Base-by-base conservation (phyloP, 2,329 filamentous ascomycete genomes). In the Neonectria coccinea region DNA sequence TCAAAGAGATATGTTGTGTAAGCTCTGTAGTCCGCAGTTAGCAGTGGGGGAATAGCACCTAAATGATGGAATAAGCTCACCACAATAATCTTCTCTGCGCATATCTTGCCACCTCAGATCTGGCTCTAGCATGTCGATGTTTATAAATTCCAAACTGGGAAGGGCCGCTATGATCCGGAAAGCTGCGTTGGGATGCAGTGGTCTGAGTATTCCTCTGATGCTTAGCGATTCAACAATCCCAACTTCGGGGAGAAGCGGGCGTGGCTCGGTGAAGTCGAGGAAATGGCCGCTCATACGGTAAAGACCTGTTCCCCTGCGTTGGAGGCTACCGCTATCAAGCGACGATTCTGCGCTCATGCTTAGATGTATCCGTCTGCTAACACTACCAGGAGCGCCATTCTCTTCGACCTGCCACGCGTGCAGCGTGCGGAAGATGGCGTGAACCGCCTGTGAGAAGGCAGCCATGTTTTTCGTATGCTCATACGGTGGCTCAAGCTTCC, bases 401-500 rank as follows among this genome's bases (percentile, higher is more conserved):
- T 45, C 20, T 4, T 45, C 42, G 42, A 20, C n/a, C 42, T 45
- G 42, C 42, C 42, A 45, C n/a, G 18, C 42, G 18, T 45, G 18
- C 5, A 45, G 42, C 2, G 8, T 45, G 42, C 44, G 18, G 31
- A 58, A 39, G 33, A 58, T 51, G 31, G 56, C 44, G 33, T 58
- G 45, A 20, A 51, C 56, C 14, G 56, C 56, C 22, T 14, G 45
- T 11, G 56, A 58, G 42, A 58, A 58, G 8, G 41, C 44, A 4
- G 5, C 31, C 22, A 41, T 51, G 20, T 58, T 58, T 58, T 58
- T 44, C 20, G 18, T 20, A 51, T 58, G 56, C 56, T 58, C 56
- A 18, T n/a, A 31, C 47, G 56, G 56, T 18, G 45, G 44, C 56
- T 58, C 56, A 58, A 58, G 48, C 56, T 58, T 58, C 56, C 56